A percentile compares a stretch with the other conserved stretches of the same genome.
These are phyloP conservation scores for Epichloe sylvatica DNA, from an alignment of 2,329 filamentous ascomycete species.

Conservation along the genomic window DNA sequence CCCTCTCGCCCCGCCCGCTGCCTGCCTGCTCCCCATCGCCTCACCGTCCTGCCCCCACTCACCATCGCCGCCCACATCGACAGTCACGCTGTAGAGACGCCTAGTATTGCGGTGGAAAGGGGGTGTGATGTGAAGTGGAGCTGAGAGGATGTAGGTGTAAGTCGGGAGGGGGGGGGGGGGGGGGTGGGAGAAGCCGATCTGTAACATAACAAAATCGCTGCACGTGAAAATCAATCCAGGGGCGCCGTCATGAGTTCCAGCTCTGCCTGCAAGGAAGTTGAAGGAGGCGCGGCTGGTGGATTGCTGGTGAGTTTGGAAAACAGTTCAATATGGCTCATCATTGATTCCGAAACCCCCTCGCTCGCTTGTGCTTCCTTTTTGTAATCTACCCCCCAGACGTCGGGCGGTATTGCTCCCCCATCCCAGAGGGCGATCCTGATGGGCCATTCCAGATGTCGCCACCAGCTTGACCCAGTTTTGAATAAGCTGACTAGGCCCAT, in stretches of 20 bases:
- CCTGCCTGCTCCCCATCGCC: too few species aligned
- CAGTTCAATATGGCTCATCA: slow-evolving; percentile 27
- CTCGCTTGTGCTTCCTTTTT: slow-evolving; percentile 26
- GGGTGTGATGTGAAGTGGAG: too few species aligned
- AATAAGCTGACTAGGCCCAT: slow-evolving; percentile 48
- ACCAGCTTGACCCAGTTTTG: slow-evolving; percentile 44
- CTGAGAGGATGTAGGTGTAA: too few species aligned
- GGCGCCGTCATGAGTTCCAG: slow-evolving; percentile 18
- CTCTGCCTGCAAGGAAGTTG: slow-evolving; percentile 18
- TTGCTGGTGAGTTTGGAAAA: slow-evolving; percentile 24
- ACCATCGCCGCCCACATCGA: too few species aligned
- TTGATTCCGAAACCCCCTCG: slow-evolving; percentile 21
- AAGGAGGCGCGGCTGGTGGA: slow-evolving; percentile 13
- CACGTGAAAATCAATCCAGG: slow-evolving; percentile 16
- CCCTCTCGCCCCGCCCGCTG: too few species aligned
- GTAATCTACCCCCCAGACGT: slow-evolving; percentile 43
- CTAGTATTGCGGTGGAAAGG: too few species aligned
- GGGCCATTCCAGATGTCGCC: slow-evolving; percentile 48
- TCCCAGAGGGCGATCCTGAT: slow-evolving; percentile 45
- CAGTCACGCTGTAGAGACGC: too few species aligned
- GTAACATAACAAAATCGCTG: background rate
- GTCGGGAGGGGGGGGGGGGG: too few species aligned
- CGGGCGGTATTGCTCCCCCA: slow-evolving; percentile 36
- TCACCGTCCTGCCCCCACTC: too few species aligned
- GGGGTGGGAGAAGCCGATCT: too few species aligned